phyloP scores from a whole-genome alignment of 2,329 filamentous ascomycete species.

The Xylaria hypoxylon region DNA sequence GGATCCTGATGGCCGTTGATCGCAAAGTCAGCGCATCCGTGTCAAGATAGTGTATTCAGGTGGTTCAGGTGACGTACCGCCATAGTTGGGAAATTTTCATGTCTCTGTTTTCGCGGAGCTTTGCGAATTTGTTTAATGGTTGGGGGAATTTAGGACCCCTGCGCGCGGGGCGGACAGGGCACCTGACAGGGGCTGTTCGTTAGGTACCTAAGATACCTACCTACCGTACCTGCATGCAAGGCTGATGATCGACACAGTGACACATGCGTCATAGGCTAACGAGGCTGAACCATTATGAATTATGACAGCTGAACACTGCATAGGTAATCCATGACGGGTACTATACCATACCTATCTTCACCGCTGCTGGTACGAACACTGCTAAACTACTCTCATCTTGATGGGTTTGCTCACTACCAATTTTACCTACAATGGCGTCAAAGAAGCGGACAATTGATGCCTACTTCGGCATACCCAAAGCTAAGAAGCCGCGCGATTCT shows the following conservation, averaged over 20 bases:
- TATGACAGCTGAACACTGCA: background rate
- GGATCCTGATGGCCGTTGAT: conserved; percentile 33
- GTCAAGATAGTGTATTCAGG: background rate
- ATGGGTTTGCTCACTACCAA: background rate
- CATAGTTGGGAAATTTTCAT: conserved; percentile 39
- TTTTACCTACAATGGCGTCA: conserved; percentile 45
- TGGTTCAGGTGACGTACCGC: conserved; percentile 37
- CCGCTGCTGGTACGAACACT: background rate
- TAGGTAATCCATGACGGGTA: conserved; percentile 1
- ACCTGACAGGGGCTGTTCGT: conserved; percentile 29
- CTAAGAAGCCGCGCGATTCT: conserved; percentile 52
- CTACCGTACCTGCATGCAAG: conserved; percentile 38
- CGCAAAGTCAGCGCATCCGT: conserved; percentile 27
- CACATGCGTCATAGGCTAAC: conserved; percentile 43
- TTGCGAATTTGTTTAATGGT: conserved; percentile 20
- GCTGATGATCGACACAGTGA: conserved; percentile 35
- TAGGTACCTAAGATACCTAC: background rate
- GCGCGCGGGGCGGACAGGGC: conserved; percentile 8
- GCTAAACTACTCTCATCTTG: background rate
- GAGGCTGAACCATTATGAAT: conserved; percentile 37
- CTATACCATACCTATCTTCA: background rate
- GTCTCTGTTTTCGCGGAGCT: conserved; percentile 20
- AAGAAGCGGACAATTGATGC: conserved; percentile 74
- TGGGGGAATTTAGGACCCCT: conserved; percentile 13
- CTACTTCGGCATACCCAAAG: conserved; percentile 68